Conservation (phyloP, 306 rosid species). For the Fagus sylvatica region DNA sequence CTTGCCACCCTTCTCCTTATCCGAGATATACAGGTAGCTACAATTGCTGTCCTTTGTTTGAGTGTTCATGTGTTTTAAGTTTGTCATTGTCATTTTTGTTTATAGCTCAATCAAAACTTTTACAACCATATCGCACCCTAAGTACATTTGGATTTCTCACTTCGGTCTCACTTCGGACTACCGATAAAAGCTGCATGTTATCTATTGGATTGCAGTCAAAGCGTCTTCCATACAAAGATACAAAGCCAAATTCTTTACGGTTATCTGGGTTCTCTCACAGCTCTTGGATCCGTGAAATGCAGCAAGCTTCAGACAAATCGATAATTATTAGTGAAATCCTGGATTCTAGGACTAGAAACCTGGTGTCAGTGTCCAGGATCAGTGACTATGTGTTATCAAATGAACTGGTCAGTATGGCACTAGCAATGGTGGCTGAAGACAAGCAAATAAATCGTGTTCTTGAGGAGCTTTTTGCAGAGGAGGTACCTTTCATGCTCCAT, state of each 20-base stretch:
- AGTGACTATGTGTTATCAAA: conserved; percentile 95
- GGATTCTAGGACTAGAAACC: conserved; percentile 96
- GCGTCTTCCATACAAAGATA: conserved; percentile 83
- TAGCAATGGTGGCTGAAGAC: conserved; percentile 99
- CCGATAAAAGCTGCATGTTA: conserved; percentile 17
- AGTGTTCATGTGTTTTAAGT: not conserved
- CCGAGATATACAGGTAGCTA: conserved; percentile 89
- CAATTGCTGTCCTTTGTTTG: conserved; percentile 19
- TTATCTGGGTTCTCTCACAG: conserved; percentile 85
- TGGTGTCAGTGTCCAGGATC: conserved; percentile 95
- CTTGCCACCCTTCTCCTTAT: conserved; percentile 97
- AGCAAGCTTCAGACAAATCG: conserved; percentile 92
- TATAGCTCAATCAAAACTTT: not conserved
- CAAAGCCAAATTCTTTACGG: conserved; percentile 61
- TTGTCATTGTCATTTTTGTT: not conserved
- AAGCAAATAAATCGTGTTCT: conserved; percentile 97
- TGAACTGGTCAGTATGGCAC: conserved; percentile 96
- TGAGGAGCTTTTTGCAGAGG: conserved; percentile 93
- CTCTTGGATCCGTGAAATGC: conserved; percentile 98
- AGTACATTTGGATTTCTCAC: not conserved
- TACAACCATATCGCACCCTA: not conserved
- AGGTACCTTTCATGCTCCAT: conserved; percentile 44
- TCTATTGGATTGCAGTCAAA: conserved; percentile 57
- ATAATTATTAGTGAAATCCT: conserved; percentile 95
- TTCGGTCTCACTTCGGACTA: not conserved